Base-by-base conservation (phyloP, 169 alveolate species). In the Cardiosporidium cionae region DNA sequence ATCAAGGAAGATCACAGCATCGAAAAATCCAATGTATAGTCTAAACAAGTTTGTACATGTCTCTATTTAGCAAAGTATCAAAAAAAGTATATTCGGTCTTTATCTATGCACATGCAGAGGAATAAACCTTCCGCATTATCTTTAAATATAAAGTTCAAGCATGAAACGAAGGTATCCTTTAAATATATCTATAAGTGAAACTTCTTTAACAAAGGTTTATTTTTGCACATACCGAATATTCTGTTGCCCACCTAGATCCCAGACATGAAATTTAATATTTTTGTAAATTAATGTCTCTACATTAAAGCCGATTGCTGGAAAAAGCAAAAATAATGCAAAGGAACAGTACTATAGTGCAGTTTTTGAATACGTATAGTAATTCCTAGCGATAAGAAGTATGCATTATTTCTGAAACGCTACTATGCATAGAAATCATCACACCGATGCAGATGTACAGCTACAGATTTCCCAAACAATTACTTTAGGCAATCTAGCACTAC, bases 201-300 rank as follows among this genome's bases (percentile, higher is more conserved):
- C 58, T 44, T n/a, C 58, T n/a, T 44, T 16, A 44, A 44, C 58
- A 44, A 44, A 44, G 27, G n/a, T 44, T 44, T 44, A 44, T 44
- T 16, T n/a, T 16, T 44, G 16, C 58, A 44, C 27, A n/a, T 6
- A 66, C 83, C 84, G 34, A 52, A 78, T 70, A 2, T 76, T 68
- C 5, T 78, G 66, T 16, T 78, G 84, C 16, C 84, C 84, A 29
- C 84, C 84, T 27, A 78, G 52, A 29, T 78, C 84, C 84, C 84
- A 78, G 96, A 97, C 98, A 52, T 95, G 96, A 78, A 97, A 93
- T 32, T 89, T 82, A 72, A 96, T 88, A 86, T 95, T 95, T 77
- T 92, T 91, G 85, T 94, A 92, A 68, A 90, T 91, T 35, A 95
- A 96, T 66, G 93, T 92, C 83, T 95, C 98, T 7, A 95, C 98